A percentile compares a stretch with the other conserved stretches of the same genome.
Evolutionary conservation across 768 basidiomycete species (phyloP).

Genomic region (Amanita pseudoporphyria): DNA sequence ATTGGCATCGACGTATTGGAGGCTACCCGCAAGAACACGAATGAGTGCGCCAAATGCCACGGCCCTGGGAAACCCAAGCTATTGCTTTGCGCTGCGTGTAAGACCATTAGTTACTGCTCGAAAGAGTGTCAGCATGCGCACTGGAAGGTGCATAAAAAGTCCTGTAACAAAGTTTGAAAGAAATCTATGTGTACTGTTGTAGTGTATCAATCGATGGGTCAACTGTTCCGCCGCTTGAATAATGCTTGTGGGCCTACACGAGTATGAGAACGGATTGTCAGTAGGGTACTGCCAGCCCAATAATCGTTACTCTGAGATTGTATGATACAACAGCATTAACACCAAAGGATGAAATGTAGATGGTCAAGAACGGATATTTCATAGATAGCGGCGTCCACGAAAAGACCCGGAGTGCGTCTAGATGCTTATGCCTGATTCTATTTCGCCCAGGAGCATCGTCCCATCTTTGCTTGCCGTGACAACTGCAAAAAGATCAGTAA

Average conservation of each 20-base stretch:
- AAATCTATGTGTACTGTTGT: no score
- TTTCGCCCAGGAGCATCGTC: slow-evolving; percentile 87
- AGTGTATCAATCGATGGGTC: no score
- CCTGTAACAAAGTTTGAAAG: slow-evolving; percentile 1
- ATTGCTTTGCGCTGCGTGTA: slow-evolving; percentile 20
- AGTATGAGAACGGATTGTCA: not conserved
- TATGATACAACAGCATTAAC: slow-evolving; percentile 1
- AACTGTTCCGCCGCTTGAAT: no score
- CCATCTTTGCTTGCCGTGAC: slow-evolving; percentile 89
- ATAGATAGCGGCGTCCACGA: not conserved
- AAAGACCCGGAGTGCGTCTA: not conserved
- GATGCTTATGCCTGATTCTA: slow-evolving; percentile 51
- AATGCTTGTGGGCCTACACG: no score
- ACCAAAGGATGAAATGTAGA: not conserved
- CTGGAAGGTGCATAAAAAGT: slow-evolving; percentile 19
- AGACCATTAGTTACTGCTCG: slow-evolving; percentile 24
- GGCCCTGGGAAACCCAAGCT: slow-evolving; percentile 19
- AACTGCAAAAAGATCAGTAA: slow-evolving; percentile 38
- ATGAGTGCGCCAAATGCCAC: slow-evolving; percentile 20
- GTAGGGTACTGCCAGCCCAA: not conserved
- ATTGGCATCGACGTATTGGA: slow-evolving; percentile 13
- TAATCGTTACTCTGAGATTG: not conserved
- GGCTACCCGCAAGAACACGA: not conserved
- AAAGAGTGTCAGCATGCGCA: slow-evolving; percentile 25
- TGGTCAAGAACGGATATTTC: not conserved